Base-by-base conservation (phyloP, 768 basidiomycete species). In the Termitomyces sp. region DNA sequence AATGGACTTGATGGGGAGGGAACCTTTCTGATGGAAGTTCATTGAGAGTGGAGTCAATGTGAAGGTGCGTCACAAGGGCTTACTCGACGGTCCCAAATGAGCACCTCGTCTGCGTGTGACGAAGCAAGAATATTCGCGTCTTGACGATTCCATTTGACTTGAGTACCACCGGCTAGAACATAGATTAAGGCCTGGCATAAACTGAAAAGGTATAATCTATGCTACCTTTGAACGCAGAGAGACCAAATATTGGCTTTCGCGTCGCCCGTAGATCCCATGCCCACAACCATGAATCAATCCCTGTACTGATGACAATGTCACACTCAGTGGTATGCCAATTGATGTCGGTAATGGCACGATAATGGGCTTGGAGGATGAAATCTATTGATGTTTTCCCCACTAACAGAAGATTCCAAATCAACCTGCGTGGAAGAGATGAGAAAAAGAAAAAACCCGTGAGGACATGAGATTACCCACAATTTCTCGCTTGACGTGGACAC, bases 91-190 rank as follows among this genome's bases (percentile, higher is more conserved):
- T 99, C 97, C 97, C 97, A 99, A 20, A 98, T 86, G 36, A 93
- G 75, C 0, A 98, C 90, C 66, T 90, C 83, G 63, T 91, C 88
- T 54, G 84, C 80, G 69, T 98, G 96, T 1, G 93, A 87, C 1
- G 93, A 95, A 0, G 97, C 96, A 0, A 99, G 78, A 5, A 97
- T 74, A 61, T 97, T 86, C 3, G 86, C 82, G 66, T 98, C 88
- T 67, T 87, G 85, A 14, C 91, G 80, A 69, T 96, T 98, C 93
- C 94, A 99, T 72, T 98, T 98, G 59, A 98, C 93, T 70, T 99
- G 96, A 0, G 96, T 98, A 1, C 91, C 94, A 16, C 83, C 87
- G 18, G 87, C 93, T 93, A 61, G 46, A 40, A 23, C n/a, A n/a
- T 38, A n/a, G 6, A 5, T 62, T 44, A 50, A 61, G 61, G 12